Percentiles rank a stretch among this genome's conserved stretches.
Evolutionary conservation across 2,329 filamentous ascomycete genomes (phyloP).

Genomic region (Incumbomyces lentus): DNA sequence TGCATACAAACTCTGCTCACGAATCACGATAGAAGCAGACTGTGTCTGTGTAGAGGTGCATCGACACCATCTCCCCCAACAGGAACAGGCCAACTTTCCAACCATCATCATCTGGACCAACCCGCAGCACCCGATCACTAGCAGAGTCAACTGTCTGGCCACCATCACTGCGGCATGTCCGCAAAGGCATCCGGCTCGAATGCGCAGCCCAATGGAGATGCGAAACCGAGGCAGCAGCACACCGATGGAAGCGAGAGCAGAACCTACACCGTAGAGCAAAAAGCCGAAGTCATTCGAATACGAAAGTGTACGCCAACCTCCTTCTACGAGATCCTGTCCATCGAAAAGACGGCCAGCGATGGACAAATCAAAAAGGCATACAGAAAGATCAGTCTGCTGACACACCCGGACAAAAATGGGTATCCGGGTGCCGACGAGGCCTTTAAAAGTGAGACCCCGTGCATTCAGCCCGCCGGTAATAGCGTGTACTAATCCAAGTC

Average conservation of each 20-base stretch:
- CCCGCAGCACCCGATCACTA: not conserved
- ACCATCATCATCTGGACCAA: not conserved
- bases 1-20: too few species aligned
- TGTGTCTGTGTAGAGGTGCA: not conserved
- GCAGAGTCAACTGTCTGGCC: too few species aligned
- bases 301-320: conserved; percentile 72
- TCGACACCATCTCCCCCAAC: not conserved
- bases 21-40: not conserved
- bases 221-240: conserved; percentile 34
- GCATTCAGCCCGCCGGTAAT: not conserved
- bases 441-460: conserved; percentile 71
- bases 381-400: conserved; percentile 83
- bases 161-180: conserved; percentile 22
- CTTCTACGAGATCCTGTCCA: conserved; percentile 87
- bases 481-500: conserved; percentile 10
- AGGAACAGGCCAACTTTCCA: not conserved
- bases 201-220: conserved; percentile 28
- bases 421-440: conserved; percentile 92
- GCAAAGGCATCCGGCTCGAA: conserved; percentile 38
- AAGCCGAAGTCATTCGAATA: conserved; percentile 81
- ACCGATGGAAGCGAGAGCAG: conserved; percentile 42
- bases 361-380: conserved; percentile 95
- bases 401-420: conserved; percentile 97
- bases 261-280: conserved; percentile 78
- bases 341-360: conserved; percentile 61